Conservation (phyloP, 768 basidiomycete species). For the Pleurotus giganteus region DNA sequence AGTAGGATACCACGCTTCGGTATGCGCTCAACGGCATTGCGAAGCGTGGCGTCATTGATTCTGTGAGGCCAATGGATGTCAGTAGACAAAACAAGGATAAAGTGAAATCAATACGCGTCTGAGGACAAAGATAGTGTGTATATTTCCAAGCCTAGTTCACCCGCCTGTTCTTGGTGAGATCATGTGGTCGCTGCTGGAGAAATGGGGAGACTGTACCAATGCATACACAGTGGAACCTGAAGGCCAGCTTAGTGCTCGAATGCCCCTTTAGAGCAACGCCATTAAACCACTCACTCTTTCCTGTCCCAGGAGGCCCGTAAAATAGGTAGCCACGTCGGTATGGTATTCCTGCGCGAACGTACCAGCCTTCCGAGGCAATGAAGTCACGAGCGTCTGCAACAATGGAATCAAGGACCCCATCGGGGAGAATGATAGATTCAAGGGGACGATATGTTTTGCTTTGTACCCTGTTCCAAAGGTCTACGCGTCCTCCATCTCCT, state of each 20-base stretch:
- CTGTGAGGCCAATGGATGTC: conserved; percentile 21
- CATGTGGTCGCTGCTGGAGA: not conserved
- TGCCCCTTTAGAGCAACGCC: conserved; percentile 3
- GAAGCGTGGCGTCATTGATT: conserved; percentile 49
- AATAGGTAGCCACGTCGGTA: conserved; percentile 56
- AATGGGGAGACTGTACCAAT: conserved; percentile 27
- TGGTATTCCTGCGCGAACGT: conserved; percentile 53
- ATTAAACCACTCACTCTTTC: conserved; percentile 43
- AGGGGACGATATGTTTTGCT: conserved; percentile 50
- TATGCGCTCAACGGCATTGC: conserved; percentile 41
- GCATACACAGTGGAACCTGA: conserved; percentile 54
- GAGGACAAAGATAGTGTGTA: conserved; percentile 58
- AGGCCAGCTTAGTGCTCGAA: not conserved
- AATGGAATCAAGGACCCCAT: conserved; percentile 43
- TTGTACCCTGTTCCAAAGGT: conserved; percentile 42
- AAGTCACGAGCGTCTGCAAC: conserved; percentile 54
- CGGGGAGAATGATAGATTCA: conserved; percentile 49
- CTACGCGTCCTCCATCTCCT: not conserved
- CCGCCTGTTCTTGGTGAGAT: conserved; percentile 29
- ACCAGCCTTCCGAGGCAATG: conserved; percentile 55
- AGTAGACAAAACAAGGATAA: not conserved
- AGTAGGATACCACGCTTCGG: conserved; percentile 54
- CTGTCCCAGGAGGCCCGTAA: conserved; percentile 60
- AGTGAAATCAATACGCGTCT: conserved; percentile 33
- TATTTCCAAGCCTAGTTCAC: conserved; percentile 82